Evolutionary conservation across 148 eudicot species (phyloP).

Genomic region (Cornus florida): DNA sequence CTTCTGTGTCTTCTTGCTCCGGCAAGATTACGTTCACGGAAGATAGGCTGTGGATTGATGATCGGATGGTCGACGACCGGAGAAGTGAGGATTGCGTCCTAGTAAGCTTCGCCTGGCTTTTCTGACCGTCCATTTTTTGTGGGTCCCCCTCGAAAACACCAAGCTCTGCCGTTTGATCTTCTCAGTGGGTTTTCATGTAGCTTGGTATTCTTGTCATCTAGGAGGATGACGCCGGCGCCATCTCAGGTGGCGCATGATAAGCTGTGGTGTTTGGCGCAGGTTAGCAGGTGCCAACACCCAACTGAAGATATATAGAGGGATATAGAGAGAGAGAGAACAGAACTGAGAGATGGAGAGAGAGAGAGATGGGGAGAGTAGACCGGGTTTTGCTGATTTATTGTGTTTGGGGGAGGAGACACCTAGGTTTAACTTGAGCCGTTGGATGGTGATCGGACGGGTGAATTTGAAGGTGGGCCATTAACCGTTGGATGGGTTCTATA

Average conservation of each 20-base stretch:
- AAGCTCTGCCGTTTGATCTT: constrained; percentile 8
- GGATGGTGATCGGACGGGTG: constrained; percentile 34
- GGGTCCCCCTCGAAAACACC: not conserved
- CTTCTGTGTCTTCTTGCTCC: constrained; percentile 39
- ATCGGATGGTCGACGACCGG: constrained; percentile 80
- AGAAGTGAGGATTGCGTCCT: constrained; percentile 79
- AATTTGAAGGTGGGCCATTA: not conserved
- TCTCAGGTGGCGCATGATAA: constrained; percentile 28
- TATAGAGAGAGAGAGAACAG: constrained; percentile 6
- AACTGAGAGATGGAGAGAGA: constrained; percentile 3
- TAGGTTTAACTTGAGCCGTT: constrained; percentile 34
- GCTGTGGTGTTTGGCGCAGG: constrained; percentile 25
- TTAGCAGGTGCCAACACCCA: not conserved
- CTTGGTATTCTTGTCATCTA: constrained; percentile 25
- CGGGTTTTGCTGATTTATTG: no score
- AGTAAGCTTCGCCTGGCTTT: constrained; percentile 58
- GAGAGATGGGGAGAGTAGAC: not conserved
- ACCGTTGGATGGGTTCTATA: constrained; percentile 25
- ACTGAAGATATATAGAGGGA: not conserved
- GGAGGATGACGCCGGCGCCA: constrained; percentile 27
- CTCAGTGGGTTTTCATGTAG: constrained; percentile 29
- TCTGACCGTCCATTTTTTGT: constrained; percentile 50
- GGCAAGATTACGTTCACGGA: constrained; percentile 35
- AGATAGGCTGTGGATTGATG: constrained; percentile 67
- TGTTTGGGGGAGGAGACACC: constrained; percentile 11